A percentile compares a stretch with the other conserved stretches of the same genome.
phyloP scores from a whole-genome alignment of 208 protist species.

The Leishmania guyanensis region DNA sequence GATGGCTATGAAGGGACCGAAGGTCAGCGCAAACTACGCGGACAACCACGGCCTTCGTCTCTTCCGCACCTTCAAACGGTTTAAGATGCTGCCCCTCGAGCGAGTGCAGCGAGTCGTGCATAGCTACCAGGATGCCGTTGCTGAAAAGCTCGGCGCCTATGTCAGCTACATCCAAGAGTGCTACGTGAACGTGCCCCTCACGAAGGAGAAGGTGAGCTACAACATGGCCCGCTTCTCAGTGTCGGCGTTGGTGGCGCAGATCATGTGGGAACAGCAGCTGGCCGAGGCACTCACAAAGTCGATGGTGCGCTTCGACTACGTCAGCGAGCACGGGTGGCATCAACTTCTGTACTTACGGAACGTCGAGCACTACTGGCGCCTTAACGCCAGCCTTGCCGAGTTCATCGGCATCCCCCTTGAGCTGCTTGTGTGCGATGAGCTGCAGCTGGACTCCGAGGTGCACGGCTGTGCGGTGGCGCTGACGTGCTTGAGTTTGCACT shows the following conservation, averaged over 20 bases:
- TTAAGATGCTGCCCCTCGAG: slow-evolving; percentile 67
- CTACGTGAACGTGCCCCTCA: slow-evolving; percentile 66
- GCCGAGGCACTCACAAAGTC: slow-evolving; percentile 54
- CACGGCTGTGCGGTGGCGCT: slow-evolving; percentile 86
- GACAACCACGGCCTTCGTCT: slow-evolving; percentile 43
- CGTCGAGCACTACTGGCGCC: slow-evolving; percentile 76
- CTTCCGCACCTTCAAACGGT: slow-evolving; percentile 70
- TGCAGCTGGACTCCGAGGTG: slow-evolving; percentile 65
- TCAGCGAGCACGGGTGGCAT: slow-evolving; percentile 85
- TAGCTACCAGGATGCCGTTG: slow-evolving; percentile 65
- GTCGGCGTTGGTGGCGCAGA: slow-evolving; percentile 54
- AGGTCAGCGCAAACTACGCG: slow-evolving; percentile 6
- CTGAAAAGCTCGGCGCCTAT: slow-evolving; percentile 62
- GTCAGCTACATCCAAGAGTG: slow-evolving; percentile 67
- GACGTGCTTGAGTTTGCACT: slow-evolving; percentile 76
- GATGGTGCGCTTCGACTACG: slow-evolving; percentile 67
- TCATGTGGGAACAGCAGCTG: slow-evolving; percentile 78
- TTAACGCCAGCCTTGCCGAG: slow-evolving; percentile 72
- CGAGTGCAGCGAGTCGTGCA: slow-evolving; percentile 70
- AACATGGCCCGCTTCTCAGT: slow-evolving; percentile 56
- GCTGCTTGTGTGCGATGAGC: slow-evolving; percentile 40
- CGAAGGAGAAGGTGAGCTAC: slow-evolving; percentile 51
- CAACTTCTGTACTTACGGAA: slow-evolving; percentile 85
- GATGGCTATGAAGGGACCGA: not conserved
- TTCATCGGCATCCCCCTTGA: slow-evolving; percentile 67